Evolutionary conservation across 2,329 filamentous ascomycete genomes (phyloP), one percentile per base, ranked within the genome.

Genomic region (Fusarium sp.): DNA sequence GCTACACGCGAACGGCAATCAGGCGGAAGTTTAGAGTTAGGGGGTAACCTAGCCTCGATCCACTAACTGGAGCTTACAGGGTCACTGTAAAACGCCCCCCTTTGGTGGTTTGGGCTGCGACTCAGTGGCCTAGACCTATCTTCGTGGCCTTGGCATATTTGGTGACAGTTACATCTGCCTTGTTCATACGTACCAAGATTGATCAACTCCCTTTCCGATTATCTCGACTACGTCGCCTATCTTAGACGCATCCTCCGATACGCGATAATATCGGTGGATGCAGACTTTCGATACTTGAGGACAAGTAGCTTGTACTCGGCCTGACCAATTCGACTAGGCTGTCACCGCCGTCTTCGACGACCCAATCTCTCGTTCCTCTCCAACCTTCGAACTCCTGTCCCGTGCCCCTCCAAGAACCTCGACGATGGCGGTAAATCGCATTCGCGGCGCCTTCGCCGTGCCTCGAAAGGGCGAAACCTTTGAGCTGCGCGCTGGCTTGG

Each of bases 391-490:
- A 44, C 54, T 58, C 55, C 52, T 51, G 39, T 61, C 63, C 70
- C 63, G 63, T 77, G 55, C 71, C 79, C 75, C 76, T 76, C 79
- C 78, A 76, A 66, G 59, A 64, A 61, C 75, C 72, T 75, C 72
- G 70, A 86, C 81, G 79, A 98, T 97, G 94, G 96, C 96, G 81
- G 96, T 98, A 83, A 98, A 96, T 86, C 93, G 96, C 84, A 96
- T 99, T 83, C 92, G 93, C 82, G 95, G 93, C 84, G 96, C 96
- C 80, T 98, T 99, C 83, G 92, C 94, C 82, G 92, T 92, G 82
- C 96, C 96, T 79, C 91, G 93, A 81, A 99, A 99, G 87, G 96
- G 96, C 83, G 96, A 99, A 86, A 99, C 96, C 22, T 98, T 98
- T 82, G 96, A 99, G 88, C 87, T 99, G 84, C 93, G 96, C 83